Conservation (phyloP, 805 yeast species). For the Saccharomycopsis capsularis region DNA sequence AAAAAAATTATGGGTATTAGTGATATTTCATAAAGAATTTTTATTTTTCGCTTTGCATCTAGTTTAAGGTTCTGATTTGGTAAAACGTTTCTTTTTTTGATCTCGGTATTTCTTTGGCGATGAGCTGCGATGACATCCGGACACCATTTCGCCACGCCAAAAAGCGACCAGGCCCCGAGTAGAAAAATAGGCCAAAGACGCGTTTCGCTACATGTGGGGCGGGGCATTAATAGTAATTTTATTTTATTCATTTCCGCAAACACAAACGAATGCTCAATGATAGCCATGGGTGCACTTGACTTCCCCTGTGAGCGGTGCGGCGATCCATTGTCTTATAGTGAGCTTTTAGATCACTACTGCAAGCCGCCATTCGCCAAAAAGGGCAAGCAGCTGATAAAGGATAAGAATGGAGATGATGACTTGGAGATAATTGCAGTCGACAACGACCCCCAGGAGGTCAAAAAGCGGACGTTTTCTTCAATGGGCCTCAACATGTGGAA, state of each 20-base stretch:
- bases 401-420: background rate
- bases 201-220: too few relatives aligned
- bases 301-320: constrained; percentile 20
- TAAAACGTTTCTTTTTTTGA: too few relatives aligned
- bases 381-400: background rate
- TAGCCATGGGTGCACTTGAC: constrained; percentile 4
- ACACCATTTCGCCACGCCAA: background rate
- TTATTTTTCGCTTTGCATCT: too few relatives aligned
- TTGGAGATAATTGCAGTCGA: background rate
- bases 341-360: constrained; percentile 9
- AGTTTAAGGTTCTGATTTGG: too few relatives aligned
- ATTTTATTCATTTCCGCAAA: background rate
- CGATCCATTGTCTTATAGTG: constrained; percentile 7
- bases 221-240: background rate
- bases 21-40: too few relatives aligned
- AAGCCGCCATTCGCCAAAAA: background rate
- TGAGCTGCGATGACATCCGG: constrained; percentile 2
- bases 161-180: too few relatives aligned
- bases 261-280: too few relatives aligned
- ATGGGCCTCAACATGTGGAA: constrained; percentile 13
- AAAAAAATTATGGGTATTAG: too few relatives aligned
- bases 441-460: background rate
- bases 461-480: constrained; percentile 6
- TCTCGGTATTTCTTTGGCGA: too few relatives aligned
- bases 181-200: too few relatives aligned